A percentile compares a stretch with the other conserved stretches of the same genome.
Conservation (phyloP, 345 rosid genomes). For the Hirschfeldia incana region DNA sequence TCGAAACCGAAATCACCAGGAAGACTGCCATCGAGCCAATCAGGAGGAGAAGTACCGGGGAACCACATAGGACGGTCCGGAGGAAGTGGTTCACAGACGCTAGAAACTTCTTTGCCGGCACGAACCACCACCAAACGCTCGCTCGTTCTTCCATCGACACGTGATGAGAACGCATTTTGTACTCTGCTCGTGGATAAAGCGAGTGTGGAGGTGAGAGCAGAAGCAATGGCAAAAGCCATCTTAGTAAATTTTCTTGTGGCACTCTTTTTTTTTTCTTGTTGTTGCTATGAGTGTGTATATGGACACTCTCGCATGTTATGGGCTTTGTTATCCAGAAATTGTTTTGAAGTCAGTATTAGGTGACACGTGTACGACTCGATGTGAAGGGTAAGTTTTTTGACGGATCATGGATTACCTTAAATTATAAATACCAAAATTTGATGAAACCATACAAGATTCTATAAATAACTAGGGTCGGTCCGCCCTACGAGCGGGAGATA, state of each 20-base stretch:
- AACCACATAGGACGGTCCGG: conserved; percentile 96
- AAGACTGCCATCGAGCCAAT: conserved; percentile 95
- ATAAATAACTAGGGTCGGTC: no score
- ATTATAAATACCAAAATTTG: neutral
- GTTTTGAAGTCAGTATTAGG: conserved; percentile 24
- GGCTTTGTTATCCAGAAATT: conserved; percentile 37
- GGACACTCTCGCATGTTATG: conserved; percentile 21
- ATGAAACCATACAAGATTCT: neutral
- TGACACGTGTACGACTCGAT: conserved; percentile 33
- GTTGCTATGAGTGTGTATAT: neutral
- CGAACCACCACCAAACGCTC: conserved; percentile 34
- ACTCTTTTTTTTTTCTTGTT: no score
- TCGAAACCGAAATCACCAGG: conserved; percentile 92
- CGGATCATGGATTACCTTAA: neutral
- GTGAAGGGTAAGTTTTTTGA: neutral
- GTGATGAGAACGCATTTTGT: neutral
- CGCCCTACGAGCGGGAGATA: no score
- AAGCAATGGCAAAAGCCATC: conserved; percentile 37
- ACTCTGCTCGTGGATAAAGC: conserved; percentile 10
- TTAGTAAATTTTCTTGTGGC: neutral
- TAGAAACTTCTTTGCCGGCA: conserved; percentile 81
- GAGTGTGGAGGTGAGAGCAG: conserved; percentile 32
- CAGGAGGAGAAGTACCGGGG: conserved; percentile 84
- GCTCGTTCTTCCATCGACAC: conserved; percentile 4
- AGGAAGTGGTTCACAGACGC: conserved; percentile 88